phyloP scores from a whole-genome alignment of 108 stramenopile species.

The Skeletonema tropicum region DNA sequence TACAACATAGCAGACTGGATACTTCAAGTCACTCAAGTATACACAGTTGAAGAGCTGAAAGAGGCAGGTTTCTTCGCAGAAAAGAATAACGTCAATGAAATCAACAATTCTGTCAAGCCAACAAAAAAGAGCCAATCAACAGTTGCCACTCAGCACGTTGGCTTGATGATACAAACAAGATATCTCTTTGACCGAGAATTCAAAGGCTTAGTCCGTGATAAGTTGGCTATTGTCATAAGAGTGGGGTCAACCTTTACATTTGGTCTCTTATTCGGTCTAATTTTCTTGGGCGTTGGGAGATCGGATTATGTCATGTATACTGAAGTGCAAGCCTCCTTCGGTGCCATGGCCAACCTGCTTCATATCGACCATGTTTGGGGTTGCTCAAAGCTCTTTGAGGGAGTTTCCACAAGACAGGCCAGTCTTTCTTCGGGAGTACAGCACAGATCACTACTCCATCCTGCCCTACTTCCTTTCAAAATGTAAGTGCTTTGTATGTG shows the following conservation, averaged over 20 bases:
- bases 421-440: slow-evolving; percentile 86
- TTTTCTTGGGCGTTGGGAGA: slow-evolving; percentile 66
- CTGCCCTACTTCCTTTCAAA: slow-evolving; percentile 70
- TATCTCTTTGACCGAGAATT: slow-evolving; percentile 62
- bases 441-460: slow-evolving; percentile 81
- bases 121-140: not conserved
- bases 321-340: slow-evolving; percentile 46
- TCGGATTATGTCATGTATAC: slow-evolving; percentile 20
- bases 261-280: slow-evolving; percentile 60
- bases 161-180: slow-evolving; percentile 48
- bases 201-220: slow-evolving; percentile 55
- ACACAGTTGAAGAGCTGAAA: slow-evolving; percentile 40
- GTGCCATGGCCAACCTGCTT: slow-evolving; percentile 67
- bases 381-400: slow-evolving; percentile 73
- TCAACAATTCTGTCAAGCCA: slow-evolving; percentile 23
- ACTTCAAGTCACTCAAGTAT: slow-evolving; percentile 56
- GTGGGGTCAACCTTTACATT: slow-evolving; percentile 57
- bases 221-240: slow-evolving; percentile 49
- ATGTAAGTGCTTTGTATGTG: slow-evolving; percentile 31
- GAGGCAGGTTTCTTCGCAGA: slow-evolving; percentile 53
- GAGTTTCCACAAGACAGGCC: slow-evolving; percentile 86
- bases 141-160: slow-evolving; percentile 20
- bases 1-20: slow-evolving; percentile 11
- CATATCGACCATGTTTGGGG: slow-evolving; percentile 79
- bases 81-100: slow-evolving; percentile 37